Conservation (phyloP, 495 filamentous ascomycete species). For the Tuber aestivum region DNA sequence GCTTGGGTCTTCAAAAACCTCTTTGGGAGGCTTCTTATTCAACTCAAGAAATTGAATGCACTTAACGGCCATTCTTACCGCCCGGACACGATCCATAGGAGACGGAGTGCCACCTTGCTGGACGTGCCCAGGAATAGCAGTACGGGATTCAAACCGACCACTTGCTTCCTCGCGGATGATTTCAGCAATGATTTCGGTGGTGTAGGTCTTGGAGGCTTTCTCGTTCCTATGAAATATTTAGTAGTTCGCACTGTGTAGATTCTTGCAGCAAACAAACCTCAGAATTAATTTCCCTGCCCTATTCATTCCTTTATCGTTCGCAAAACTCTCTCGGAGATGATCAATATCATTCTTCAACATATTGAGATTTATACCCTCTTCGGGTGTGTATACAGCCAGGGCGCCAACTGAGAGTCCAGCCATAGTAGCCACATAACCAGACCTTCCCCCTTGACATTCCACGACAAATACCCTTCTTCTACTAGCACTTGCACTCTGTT, state of each 20-base stretch:
- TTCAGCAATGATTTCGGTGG: slow-evolving; percentile 83
- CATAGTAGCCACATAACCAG: slow-evolving; percentile 88
- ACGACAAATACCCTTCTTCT: slow-evolving; percentile 93
- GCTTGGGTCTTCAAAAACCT: slow-evolving; percentile 48
- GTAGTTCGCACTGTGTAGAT: neutral
- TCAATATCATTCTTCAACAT: slow-evolving; percentile 90
- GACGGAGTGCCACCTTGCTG: slow-evolving; percentile 92
- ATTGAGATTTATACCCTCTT: slow-evolving; percentile 88
- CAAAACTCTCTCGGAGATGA: slow-evolving; percentile 79
- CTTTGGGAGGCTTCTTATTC: slow-evolving; percentile 58
- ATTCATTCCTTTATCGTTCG: slow-evolving; percentile 77
- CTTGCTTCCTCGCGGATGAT: slow-evolving; percentile 93
- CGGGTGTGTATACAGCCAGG: slow-evolving; percentile 93
- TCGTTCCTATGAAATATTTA: slow-evolving; percentile 58
- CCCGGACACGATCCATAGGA: slow-evolving; percentile 91
- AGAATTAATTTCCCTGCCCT: slow-evolving; percentile 91
- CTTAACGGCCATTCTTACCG: slow-evolving; percentile 83
- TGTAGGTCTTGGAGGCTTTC: slow-evolving; percentile 81
- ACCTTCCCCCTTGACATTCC: slow-evolving; percentile 92
- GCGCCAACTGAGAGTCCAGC: slow-evolving; percentile 85
- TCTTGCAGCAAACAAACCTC: slow-evolving; percentile 33
- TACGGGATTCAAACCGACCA: slow-evolving; percentile 86
- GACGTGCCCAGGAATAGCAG: slow-evolving; percentile 91
- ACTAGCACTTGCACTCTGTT: slow-evolving; percentile 89
- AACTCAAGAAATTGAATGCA: slow-evolving; percentile 88